Base-by-base conservation (phyloP, 2,329 filamentous ascomycete genomes). In the Clarireedia hainanense region DNA sequence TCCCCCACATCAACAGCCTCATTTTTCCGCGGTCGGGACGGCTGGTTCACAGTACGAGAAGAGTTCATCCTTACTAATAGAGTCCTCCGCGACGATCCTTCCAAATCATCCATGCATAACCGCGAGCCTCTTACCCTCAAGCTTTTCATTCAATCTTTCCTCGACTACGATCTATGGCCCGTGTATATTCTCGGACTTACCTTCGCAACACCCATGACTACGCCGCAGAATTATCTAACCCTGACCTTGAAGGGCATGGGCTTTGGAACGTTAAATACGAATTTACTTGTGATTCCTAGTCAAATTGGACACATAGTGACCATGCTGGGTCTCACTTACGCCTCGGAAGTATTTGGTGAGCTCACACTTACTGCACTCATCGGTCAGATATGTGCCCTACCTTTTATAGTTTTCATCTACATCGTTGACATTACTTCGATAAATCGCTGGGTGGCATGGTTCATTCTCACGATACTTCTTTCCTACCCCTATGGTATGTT, bases 61-160 rank as follows among this genome's bases (percentile, higher is more conserved):
- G 80, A 85, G 63, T 72, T 73, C 52, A 85, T 85, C 61, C 76
- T 85, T 57, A 80, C 85, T 26, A 85, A 84, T 61, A 73, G 81
- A 1, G 71, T 79, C 20, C 68, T 84, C 17, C 63, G 65, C 14
- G 80, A 80, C 3, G 68, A 83, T 56, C 79, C 78, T 4, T 72
- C 70, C 14, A 78, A 78, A 51, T 53, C 58, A 30, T 58, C 55
- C 36, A 79, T 81, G 75, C 73, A 78, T 59, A 80, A 79, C 56
- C 73, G 77, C 37, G 72, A 79, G 65, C 72, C 73, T 9, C 69
- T 79, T 20, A 75, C 73, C 1, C 68, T 71, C 7, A 65, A 58
- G 2, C 68, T 73, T 26, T 73, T 79, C 9, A 77, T 74, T 73
- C 65, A 74, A 36, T 72, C 72, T 20, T 61, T 78, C 14, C 72